These are phyloP conservation scores for Blastobotrys malaysiensis DNA, from an alignment of 1,139 yeast genomes.

Conservation along the genomic window DNA sequence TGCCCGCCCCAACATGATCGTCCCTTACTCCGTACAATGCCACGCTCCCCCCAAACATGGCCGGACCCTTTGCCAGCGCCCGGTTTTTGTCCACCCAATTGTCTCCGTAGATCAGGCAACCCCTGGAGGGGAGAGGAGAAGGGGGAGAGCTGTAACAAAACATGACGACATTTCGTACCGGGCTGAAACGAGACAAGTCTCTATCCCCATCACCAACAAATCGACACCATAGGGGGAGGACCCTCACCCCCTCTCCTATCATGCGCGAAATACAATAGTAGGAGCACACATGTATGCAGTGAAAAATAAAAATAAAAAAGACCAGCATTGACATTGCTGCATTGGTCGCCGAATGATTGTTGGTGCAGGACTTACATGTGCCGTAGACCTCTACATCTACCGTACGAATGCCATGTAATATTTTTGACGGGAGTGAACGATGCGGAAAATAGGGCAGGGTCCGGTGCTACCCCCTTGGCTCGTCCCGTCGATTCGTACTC, in stretches of 20 bases:
- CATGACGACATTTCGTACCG: not conserved
- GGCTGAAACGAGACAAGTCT: not conserved
- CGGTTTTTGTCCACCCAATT: not conserved
- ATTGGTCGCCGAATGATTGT: not conserved
- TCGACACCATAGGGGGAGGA: not conserved
- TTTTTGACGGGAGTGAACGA: not conserved
- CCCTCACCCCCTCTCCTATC: too few species aligned
- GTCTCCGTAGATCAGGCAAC: not conserved
- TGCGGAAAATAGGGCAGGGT: not conserved
- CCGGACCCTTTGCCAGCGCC: not conserved
- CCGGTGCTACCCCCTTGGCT: not conserved
- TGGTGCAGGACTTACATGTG: not conserved
- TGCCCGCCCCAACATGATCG: not conserved
- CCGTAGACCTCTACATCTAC: not conserved
- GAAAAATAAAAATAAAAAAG: not conserved
- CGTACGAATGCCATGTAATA: not conserved
- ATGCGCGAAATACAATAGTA: not conserved
- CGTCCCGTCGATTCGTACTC: too few species aligned
- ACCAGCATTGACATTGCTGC: not conserved
- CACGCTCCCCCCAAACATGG: too few species aligned
- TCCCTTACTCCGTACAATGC: too few species aligned
- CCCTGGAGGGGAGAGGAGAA: not conserved
- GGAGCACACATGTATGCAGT: too few species aligned
- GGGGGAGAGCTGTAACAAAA: too few species aligned
- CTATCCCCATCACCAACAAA: not conserved